phyloP scores from a whole-genome alignment of 805 yeast species.

The Saccharomycopsis amapae region DNA sequence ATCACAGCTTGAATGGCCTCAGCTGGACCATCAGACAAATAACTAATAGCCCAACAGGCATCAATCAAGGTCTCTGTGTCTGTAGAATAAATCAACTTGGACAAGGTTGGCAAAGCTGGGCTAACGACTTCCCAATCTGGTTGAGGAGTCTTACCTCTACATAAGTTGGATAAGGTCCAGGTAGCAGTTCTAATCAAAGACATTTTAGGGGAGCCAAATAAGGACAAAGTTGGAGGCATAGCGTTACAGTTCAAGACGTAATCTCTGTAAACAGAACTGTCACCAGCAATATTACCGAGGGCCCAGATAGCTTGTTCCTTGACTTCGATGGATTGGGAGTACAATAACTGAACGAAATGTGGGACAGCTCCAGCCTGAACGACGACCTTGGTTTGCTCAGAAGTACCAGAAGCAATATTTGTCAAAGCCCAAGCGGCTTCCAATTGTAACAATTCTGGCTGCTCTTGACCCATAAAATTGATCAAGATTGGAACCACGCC shows the following conservation, averaged over 20 bases:
- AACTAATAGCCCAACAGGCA: constrained; percentile 98
- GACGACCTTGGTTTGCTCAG: constrained; percentile 83
- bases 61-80: constrained; percentile 93
- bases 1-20: constrained; percentile 95
- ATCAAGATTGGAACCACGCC: constrained; percentile 94
- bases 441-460: constrained; percentile 82
- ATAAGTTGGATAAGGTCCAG: constrained; percentile 94
- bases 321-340: constrained; percentile 80
- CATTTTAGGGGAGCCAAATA: constrained; percentile 77
- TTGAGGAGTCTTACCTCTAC: constrained; percentile 94
- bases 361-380: constrained; percentile 95
- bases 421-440: constrained; percentile 99
- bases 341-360: constrained; percentile 71
- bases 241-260: constrained; percentile 79
- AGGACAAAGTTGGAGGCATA: constrained; percentile 75
- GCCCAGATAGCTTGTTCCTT: constrained; percentile 99
- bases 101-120: constrained; percentile 82
- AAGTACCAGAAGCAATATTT: constrained; percentile 90
- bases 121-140: constrained; percentile 91
- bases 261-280: constrained; percentile 85
- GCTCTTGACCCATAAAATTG: constrained; percentile 67
- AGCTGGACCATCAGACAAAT: constrained; percentile 85
- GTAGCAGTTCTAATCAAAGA: constrained; percentile 94
- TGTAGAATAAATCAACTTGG: constrained; percentile 81
- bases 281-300: constrained; percentile 97